Evolutionary conservation across 169 alveolate species (phyloP).

Genomic region (Plasmodium vivax): DNA sequence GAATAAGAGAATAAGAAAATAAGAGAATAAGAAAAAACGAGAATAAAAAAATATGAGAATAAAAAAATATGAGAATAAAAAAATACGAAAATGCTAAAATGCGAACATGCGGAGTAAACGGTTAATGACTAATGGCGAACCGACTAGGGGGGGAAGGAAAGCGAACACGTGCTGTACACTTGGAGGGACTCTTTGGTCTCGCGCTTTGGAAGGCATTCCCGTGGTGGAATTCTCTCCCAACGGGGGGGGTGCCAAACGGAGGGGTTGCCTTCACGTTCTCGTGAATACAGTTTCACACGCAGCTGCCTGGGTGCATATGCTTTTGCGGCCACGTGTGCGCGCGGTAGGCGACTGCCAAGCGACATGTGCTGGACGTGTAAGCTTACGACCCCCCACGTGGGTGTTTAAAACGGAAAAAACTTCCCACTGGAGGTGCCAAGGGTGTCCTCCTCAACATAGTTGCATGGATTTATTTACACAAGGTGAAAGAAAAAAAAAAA

Average conservation of each 20-base stretch:
- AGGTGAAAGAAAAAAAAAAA: constrained; percentile 18
- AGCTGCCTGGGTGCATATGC: not conserved
- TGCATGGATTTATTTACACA: constrained; percentile 3
- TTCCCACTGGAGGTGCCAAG: constrained; percentile 7
- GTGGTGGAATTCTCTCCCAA: not conserved
- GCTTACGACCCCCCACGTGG: not conserved
- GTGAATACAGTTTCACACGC: not conserved
- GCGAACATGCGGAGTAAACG: not conserved
- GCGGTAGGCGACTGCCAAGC: not conserved
- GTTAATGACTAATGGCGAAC: not conserved
- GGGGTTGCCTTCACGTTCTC: not conserved
- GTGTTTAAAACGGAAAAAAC: not conserved
- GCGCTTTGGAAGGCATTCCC: not conserved
- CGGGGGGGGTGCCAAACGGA: not conserved
- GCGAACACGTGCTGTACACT: not conserved
- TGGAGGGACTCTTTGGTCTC: not conserved
- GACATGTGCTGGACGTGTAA: not conserved
- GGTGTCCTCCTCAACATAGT: not conserved
- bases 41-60: not conserved
- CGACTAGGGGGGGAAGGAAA: not conserved
- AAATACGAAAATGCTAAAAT: not conserved
- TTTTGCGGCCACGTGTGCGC: not conserved
- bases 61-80: not conserved
- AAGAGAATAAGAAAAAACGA: not conserved
- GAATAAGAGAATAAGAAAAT: not conserved